Evolutionary conservation across 306 rosid genomes (phyloP).

Genomic region (Hippophae gyantsensis): DNA sequence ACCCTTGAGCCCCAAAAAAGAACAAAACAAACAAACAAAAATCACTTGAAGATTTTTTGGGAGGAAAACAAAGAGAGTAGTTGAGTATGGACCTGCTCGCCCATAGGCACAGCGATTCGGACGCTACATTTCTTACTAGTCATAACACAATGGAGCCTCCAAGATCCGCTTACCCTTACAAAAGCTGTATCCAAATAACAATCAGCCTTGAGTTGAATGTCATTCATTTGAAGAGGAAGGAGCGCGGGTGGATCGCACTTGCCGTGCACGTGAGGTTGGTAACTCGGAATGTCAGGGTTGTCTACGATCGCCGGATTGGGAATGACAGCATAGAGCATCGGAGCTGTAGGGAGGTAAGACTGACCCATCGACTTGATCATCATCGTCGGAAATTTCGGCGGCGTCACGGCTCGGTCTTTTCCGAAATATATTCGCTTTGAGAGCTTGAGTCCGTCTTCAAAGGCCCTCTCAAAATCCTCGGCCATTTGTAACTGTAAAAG

Average conservation of each 20-base stretch:
- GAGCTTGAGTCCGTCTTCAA: conserved; percentile 60
- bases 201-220: conserved; percentile 45
- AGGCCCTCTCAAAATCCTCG: conserved; percentile 60
- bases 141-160: conserved; percentile 87
- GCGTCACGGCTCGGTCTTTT: conserved; percentile 29
- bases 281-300: conserved; percentile 83
- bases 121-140: conserved; percentile 61
- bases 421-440: conserved; percentile 63
- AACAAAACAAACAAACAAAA: background rate
- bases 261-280: conserved; percentile 87
- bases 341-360: conserved; percentile 49
- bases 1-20: conserved; percentile 28
- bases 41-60: too few relatives aligned
- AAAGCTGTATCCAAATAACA: conserved; percentile 59
- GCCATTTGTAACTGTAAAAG: conserved; percentile 42
- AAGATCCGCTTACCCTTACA: conserved; percentile 48
- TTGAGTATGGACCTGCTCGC: conserved; percentile 45
- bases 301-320: conserved; percentile 71
- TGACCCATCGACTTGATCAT: conserved; percentile 26
- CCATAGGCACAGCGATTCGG: conserved; percentile 73
- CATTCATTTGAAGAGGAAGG: conserved; percentile 85
- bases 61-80: too few relatives aligned
- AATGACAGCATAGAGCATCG: conserved; percentile 71
- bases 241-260: conserved; percentile 69
- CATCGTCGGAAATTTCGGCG: conserved; percentile 10